These are phyloP conservation scores for Claviceps spartinae DNA, from an alignment of 2,329 filamentous ascomycete species.

Conservation along the genomic window DNA sequence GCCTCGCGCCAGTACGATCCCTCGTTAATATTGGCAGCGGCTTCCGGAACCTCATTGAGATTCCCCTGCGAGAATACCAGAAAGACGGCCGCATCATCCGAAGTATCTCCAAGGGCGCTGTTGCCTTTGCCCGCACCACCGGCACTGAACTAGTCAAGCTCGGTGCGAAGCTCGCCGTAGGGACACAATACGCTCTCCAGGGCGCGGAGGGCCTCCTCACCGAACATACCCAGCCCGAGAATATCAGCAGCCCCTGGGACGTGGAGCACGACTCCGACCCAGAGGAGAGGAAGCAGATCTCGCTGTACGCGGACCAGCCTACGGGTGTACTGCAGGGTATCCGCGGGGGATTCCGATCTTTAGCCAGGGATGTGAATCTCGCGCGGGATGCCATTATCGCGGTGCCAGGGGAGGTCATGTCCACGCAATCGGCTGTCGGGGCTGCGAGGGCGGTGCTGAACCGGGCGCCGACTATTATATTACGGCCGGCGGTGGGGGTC, in stretches of 20 bases:
- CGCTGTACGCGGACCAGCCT: constrained; percentile 87
- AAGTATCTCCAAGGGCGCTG: constrained; percentile 80
- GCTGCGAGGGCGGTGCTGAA: constrained; percentile 66
- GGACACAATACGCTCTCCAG: constrained; percentile 85
- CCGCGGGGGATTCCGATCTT: constrained; percentile 64
- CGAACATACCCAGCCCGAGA: constrained; percentile 23
- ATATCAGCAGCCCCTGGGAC: constrained; percentile 31
- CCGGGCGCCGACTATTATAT: constrained; percentile 82
- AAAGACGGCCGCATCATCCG: constrained; percentile 89
- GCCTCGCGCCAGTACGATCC: constrained; percentile 77
- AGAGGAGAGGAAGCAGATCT: constrained; percentile 66
- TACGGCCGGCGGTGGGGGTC: constrained; percentile 80
- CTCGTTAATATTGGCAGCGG: constrained; percentile 85
- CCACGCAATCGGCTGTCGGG: constrained; percentile 67
- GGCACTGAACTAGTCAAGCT: constrained; percentile 89
- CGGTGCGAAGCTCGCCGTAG: constrained; percentile 85
- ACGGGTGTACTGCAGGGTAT: constrained; percentile 78
- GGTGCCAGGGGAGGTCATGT: constrained; percentile 81
- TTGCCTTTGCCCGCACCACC: constrained; percentile 83
- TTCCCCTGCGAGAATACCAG: constrained; percentile 83
- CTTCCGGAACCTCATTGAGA: constrained; percentile 71
- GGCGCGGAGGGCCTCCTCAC: constrained; percentile 70
- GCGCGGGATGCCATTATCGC: constrained; percentile 88
- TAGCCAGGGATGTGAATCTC: constrained; percentile 76
- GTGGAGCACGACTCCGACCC: constrained; percentile 46